Base-by-base conservation (phyloP, 2,329 filamentous ascomycete species). In the Pyrenophora graminea region DNA sequence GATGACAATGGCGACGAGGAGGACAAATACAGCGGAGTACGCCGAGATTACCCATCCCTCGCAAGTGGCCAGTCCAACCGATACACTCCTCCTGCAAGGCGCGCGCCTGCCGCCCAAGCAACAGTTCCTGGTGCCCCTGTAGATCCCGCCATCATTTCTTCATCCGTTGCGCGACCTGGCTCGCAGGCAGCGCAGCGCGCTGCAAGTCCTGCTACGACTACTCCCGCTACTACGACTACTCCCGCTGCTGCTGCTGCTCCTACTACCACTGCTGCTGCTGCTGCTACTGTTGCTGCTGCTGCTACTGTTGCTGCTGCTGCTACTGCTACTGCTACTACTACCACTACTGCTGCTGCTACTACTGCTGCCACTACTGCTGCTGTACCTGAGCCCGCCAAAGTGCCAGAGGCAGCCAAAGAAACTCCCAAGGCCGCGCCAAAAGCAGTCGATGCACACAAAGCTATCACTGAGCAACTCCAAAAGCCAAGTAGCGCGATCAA, bases 1-100 rank as follows among this genome's bases (percentile, higher is more conserved):
- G 85, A 86, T 44, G 85, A 83, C 51, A 87, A 85, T 23, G 74
- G 82, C 37, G 90, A 96, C 59, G 94, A 99, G 74, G 94, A 99
- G 76, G 92, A 95, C 69, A 97, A 94, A 85, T 97, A 97, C 76
- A 97, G 92, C 68, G 93, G 93, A 69, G 94, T 99, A 48, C 87
- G 87, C 56, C 86, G 93, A 58, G 77, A 79, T 48, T 88, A 88
- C 63, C 83, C 87, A 5, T 82, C 88, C n/a, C 79, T 95, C 27
- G 71, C 78, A 23, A 81, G 80, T 50, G 80, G 82, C 8, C 79
- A 80, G 45, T 73, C 81, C 18, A 85, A 85, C 74, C 93, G 90
- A 73, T 99, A 99, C 72, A 96, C 89, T 0, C 93, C 94, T 30
- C 94, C 94, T 4, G 93, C 90, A 15, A 85, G 90, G 72, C 85